These are phyloP conservation scores for Phytopythium cucurbitacearum DNA, from an alignment of 352 stramenopile genomes.

Conservation along the genomic window DNA sequence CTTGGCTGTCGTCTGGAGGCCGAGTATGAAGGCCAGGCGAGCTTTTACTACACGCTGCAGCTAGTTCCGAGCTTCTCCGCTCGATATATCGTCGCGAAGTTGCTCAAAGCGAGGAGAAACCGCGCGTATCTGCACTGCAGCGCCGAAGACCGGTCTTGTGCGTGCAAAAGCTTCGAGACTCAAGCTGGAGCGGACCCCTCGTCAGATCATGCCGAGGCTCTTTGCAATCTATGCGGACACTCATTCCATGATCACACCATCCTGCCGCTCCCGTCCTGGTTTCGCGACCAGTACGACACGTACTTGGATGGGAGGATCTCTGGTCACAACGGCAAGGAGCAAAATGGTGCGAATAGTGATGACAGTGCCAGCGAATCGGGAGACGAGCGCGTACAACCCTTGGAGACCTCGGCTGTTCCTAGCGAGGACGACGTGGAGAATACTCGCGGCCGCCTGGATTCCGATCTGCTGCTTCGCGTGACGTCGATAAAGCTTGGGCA, in stretches of 20 bases:
- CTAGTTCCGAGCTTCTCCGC: constrained; percentile 44
- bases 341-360: constrained; percentile 12
- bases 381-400: not conserved
- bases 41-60: constrained; percentile 59
- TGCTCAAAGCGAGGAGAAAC: constrained; percentile 24
- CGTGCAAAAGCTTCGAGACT: constrained; percentile 61
- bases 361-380: constrained; percentile 4
- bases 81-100: constrained; percentile 28
- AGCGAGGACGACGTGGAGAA: constrained; percentile 18
- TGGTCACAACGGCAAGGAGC: not conserved
- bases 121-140: constrained; percentile 52
- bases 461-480: constrained; percentile 11
- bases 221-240: constrained; percentile 54
- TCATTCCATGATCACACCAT: constrained; percentile 14
- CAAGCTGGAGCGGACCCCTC: not conserved
- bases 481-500: constrained; percentile 4
- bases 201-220: not conserved
- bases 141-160: constrained; percentile 23
- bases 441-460: constrained; percentile 13
- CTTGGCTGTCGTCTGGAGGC: constrained; percentile 28
- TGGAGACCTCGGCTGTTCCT: not conserved
- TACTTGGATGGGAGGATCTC: constrained; percentile 16
- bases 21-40: constrained; percentile 59
- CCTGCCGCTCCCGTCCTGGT: constrained; percentile 61
- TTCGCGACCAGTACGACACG: constrained; percentile 65